Percentiles rank a stretch among this genome's conserved stretches.
Conservation (phyloP, 345 rosid species). For the Eucalyptus marginata region DNA sequence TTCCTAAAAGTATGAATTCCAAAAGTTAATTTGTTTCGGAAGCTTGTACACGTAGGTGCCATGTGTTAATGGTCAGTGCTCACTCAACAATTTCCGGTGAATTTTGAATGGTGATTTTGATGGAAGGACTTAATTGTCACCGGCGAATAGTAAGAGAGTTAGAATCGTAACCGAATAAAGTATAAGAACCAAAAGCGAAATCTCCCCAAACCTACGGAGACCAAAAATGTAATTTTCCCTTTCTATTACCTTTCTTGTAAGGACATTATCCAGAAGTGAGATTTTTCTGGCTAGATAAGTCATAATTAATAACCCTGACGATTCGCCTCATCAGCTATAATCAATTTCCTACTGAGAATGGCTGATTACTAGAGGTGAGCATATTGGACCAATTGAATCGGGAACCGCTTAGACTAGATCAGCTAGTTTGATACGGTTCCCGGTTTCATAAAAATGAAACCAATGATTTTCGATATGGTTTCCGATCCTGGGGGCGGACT, state of each 20-base stretch:
- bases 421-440: too few species aligned
- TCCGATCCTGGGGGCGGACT: accelerated
- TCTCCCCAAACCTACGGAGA: background rate
- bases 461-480: too few species aligned
- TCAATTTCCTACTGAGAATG: background rate
- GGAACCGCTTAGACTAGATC: too few species aligned
- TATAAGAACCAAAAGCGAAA: background rate
- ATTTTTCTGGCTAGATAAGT: background rate
- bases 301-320: background rate
- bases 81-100: background rate
- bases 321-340: background rate
- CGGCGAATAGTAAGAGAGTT: background rate
- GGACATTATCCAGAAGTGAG: background rate
- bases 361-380: background rate
- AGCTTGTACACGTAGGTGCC: background rate
- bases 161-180: background rate
- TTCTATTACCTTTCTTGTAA: background rate
- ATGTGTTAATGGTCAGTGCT: background rate
- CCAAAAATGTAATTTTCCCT: background rate
- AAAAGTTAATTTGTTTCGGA: background rate
- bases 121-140: background rate
- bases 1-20: background rate
- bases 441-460: too few species aligned
- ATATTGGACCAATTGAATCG: too few species aligned
- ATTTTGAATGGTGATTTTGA: background rate